Conservation (phyloP, 75 land plant species). For the Cryptomeria japonica region DNA sequence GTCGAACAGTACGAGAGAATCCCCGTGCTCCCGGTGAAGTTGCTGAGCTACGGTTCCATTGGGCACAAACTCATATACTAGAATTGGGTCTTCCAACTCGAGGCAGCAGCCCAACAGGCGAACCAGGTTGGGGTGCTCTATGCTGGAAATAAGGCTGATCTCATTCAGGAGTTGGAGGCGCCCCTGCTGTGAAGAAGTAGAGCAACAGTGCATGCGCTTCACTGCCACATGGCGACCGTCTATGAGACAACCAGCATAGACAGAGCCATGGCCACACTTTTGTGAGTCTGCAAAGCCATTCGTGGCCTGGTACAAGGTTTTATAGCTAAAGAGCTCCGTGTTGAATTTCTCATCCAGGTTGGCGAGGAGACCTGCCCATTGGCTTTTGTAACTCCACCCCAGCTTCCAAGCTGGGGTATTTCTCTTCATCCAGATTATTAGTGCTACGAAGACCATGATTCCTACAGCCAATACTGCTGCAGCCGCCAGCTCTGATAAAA, state of each 20-base stretch:
- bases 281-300: constrained; percentile 14
- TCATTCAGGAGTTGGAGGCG: constrained; percentile 26
- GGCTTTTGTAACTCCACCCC: too few species aligned
- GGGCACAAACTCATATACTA: constrained; percentile 36
- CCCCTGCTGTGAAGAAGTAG: not conserved
- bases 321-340: constrained; percentile 18
- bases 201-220: constrained; percentile 8
- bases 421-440: too few species aligned
- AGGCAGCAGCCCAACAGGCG: constrained; percentile 31
- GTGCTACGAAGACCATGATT: too few species aligned
- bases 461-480: too few species aligned
- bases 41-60: constrained; percentile 30
- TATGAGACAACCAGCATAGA: constrained; percentile 23
- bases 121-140: constrained; percentile 26
- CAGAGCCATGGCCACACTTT: constrained; percentile 26
- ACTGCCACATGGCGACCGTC: constrained; percentile 31
- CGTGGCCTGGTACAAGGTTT: constrained; percentile 25
- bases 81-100: constrained; percentile 19
- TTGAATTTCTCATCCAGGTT: not conserved
- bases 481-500: too few species aligned
- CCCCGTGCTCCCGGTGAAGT: not conserved
- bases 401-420: too few species aligned
- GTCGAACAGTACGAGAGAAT: constrained; percentile 3
- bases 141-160: constrained; percentile 22
- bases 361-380: too few species aligned